Base-by-base conservation (phyloP, 331 rosid genomes). In the Dryas integrifolia region DNA sequence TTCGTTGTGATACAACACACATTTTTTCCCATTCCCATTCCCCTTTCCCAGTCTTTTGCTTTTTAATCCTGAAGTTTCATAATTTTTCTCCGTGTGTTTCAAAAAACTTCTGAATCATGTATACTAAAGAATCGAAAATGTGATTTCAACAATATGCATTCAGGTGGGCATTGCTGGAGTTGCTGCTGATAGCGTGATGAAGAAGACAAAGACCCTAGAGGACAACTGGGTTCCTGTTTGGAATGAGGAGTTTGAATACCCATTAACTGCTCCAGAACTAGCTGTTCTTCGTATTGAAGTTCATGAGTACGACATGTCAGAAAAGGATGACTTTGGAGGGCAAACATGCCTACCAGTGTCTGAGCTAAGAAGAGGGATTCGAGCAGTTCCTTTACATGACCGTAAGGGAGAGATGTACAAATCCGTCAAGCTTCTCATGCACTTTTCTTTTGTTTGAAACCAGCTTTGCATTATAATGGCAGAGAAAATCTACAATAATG, bases 91-190 rank as follows among this genome's bases (percentile, higher is more conserved):
- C 5, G 44, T 39, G 0, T 26, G 65, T 39, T 39, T 40, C 26
- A 9, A 18, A 9, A 40, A n/a, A n/a, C 26, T 62, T 18, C 14
- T 3, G 38, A 12, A n/a, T 58, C 46, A 14, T n/a, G 53, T 56
- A 58, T 11, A 13, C 63, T 65, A 55, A 74, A 51, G 71, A 46
- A 69, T 51, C 59, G 55, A 5, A 74, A 60, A 70, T 62, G 57
- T 65, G 72, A 53, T 72, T 47, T 56, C 40, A 24, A 64, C 9
- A 66, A 59, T 75, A 11, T 5, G 45, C 43, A 38, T 84, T 84
- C 82, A 95, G 99, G 87, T 95, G 49, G 99, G 98, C 4, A 95
- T 95, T 64, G 99, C 99, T 45, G 99, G 99, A 69, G 99, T 92
- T 47, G 81, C 93, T 75, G 77, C 63, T 26, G 99, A 95, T 73